Evolutionary conservation across 2,329 filamentous ascomycete genomes (phyloP).

Genomic region (Cordyceps fumosorosea): DNA sequence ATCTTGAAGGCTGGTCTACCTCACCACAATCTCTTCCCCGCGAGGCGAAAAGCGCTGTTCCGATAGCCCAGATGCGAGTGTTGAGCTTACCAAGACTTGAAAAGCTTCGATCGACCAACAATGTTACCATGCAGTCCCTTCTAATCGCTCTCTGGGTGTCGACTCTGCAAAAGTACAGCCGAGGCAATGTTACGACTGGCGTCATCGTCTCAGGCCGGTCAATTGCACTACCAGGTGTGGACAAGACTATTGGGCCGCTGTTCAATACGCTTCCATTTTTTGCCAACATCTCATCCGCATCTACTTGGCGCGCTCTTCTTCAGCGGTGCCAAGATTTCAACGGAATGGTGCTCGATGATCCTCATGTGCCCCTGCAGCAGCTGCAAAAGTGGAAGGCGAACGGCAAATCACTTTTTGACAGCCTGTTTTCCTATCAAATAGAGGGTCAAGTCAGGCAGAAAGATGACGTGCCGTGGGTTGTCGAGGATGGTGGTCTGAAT

Average conservation of each 20-base stretch:
- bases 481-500: slow-evolving; percentile 38
- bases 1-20: slow-evolving; percentile 36
- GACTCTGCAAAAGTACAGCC: slow-evolving; percentile 48
- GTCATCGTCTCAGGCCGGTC: slow-evolving; percentile 73
- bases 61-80: background rate
- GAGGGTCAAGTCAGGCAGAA: slow-evolving; percentile 26
- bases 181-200: slow-evolving; percentile 51
- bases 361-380: slow-evolving; percentile 66
- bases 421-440: slow-evolving; percentile 74
- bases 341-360: slow-evolving; percentile 60
- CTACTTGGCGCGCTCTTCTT: slow-evolving; percentile 56
- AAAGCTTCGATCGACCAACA: slow-evolving; percentile 19
- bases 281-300: slow-evolving; percentile 33
- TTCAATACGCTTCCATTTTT: slow-evolving; percentile 85
- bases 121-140: slow-evolving; percentile 11
- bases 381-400: slow-evolving; percentile 72
- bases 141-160: slow-evolving; percentile 68
- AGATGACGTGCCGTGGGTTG: slow-evolving; percentile 45
- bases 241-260: slow-evolving; percentile 68
- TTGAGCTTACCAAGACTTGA: slow-evolving; percentile 10
- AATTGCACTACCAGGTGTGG: slow-evolving; percentile 59
- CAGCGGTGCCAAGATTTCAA: slow-evolving; percentile 65
- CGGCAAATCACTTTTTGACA: slow-evolving; percentile 64
- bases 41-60: background rate
- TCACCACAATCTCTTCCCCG: slow-evolving; percentile 8